Evolutionary conservation across 2,329 filamentous ascomycete genomes (phyloP), one percentile per base, ranked within the genome.

Genomic region (Boeremia exigua): DNA sequence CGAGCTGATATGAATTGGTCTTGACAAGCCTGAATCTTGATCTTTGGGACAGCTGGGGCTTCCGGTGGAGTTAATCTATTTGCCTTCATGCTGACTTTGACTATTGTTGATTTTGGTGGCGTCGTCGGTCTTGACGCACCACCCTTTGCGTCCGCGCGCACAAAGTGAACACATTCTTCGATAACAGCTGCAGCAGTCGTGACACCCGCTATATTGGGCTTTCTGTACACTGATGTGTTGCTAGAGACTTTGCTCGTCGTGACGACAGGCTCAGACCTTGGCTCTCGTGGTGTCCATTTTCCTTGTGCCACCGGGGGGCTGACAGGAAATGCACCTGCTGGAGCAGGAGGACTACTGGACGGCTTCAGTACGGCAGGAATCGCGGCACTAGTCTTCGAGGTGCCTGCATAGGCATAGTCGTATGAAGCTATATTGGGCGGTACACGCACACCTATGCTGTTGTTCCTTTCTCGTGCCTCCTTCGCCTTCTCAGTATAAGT

Each of bases 401-500:
- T 30, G 7, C 12, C 40, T 17, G 58, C 50, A 29, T 61, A 64
- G 4, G 67, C 65, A 32, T 70, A 71, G 39, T 69, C 67, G 37
- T 71, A 72, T 2, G 66, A 69, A 2, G 68, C 52, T 8, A 69
- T 66, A 30, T 66, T 66, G 1, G 58, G 58, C 1, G 71, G 65
- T 2, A 70, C 62, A 15, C 60, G 48, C 7, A 70, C 61, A 2
- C 68, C 66, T 38, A 67, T 48, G 17, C 51, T 62, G 23, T 71
- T 59, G 19, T 72, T 67, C 9, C 57, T 57, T 29, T 67, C 62
- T 10, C 65, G 53, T 6, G 65, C 66, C 27, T 67, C 55, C 8
- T 65, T 45, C 2, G 67, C 69, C 37, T 72, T 74, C 34, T 67
- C 47, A 48, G 64, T 61, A 37, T 73, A 74, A 3, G 65, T 68